Percentiles rank a stretch among this genome's conserved stretches.
Evolutionary conservation across 768 basidiomycete genomes (phyloP).

Genomic region (Calocera viscosa): DNA sequence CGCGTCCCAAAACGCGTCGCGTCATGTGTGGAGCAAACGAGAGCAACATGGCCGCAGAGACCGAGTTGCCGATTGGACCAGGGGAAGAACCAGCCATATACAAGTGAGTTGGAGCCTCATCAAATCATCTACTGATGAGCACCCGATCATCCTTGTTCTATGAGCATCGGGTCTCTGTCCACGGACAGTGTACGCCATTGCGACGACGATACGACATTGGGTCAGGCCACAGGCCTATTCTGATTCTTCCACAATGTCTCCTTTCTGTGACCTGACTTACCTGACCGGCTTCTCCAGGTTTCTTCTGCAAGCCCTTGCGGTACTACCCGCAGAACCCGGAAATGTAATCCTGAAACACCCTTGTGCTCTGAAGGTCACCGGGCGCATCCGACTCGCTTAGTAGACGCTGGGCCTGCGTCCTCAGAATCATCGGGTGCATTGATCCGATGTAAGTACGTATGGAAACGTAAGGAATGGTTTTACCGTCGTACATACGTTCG

Average conservation of each 20-base stretch:
- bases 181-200: not conserved
- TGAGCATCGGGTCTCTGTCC: not conserved
- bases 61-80: not conserved
- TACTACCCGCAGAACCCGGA: not conserved
- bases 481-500: not conserved
- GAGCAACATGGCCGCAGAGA: no score
- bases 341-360: no score
- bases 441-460: no score
- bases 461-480: not conserved
- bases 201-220: not conserved
- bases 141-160: conserved; percentile 9
- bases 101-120: not conserved
- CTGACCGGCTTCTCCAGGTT: not conserved
- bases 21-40: no score
- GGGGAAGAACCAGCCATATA: not conserved
- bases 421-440: no score
- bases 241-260: not conserved
- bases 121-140: not conserved
- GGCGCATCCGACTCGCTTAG: no score
- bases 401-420: no score
- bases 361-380: no score
- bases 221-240: conserved; percentile 1
- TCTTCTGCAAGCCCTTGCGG: not conserved
- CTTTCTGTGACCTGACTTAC: not conserved
- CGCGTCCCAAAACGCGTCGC: no score